Evolutionary conservation across 2,329 filamentous ascomycete species (phyloP), one percentile per base, ranked within the genome.

Genomic region (Microcyclosporella mali): DNA sequence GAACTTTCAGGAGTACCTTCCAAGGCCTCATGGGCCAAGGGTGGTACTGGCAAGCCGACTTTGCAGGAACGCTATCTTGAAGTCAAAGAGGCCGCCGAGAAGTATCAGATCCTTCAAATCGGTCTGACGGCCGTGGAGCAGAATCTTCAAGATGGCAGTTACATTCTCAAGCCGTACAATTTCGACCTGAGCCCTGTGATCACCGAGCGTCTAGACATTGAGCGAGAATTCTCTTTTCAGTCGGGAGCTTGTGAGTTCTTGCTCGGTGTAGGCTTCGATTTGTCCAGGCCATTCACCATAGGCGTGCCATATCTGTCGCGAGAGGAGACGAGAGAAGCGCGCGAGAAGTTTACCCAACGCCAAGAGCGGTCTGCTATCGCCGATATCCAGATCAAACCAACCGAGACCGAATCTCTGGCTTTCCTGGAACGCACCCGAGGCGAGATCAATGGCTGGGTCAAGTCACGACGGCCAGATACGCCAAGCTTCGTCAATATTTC

Each of bases 91-190:
- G 78, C 77, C 2, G 81, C 81, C 3, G 73, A 81, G 47, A 73
- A 71, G 30, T 84, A 79, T 53, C 75, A 80, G 47, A 74, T 84
- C 39, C 65, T 84, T 2, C 81, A 85, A 57, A 64, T 84, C 41
- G 81, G 81, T n/a, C 63, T 85, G 44, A 84, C 81, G 0, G 75
- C 79, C 54, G 78, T 78, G n/a, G 67, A 69, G 40, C 77, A 83
- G 57, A 72, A 81, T 58, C 51, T 57, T 6, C 62, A 71, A 8
- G 71, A 69, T 56, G 73, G 74, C 66, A 62, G 63, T 49, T 85
- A 84, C 56, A 66, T 73, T 4, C 65, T 81, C 27, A 73, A 74
- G 17, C 79, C 81, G 2, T 84, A 81, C 66, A 84, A 84, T 61
- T 71, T 84, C 62, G 70, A 75, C 51, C 58, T 85, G 39, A 79